Evolutionary conservation across 305 asterid genomes (phyloP).

Genomic region (Fraxinus paxiana): DNA sequence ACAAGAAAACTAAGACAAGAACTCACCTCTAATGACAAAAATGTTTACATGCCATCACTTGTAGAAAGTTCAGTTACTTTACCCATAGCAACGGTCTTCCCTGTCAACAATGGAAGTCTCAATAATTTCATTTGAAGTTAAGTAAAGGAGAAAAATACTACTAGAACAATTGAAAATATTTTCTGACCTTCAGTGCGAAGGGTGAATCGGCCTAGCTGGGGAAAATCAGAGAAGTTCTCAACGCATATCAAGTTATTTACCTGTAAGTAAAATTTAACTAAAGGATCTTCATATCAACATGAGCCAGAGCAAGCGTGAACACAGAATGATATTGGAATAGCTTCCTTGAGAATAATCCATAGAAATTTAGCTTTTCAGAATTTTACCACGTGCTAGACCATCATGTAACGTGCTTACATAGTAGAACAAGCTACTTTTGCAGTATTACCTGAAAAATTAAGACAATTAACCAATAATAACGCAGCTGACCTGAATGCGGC

Average conservation of each 20-base stretch:
- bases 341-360: neutral
- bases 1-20: neutral
- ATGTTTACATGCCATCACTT: conserved; percentile 31
- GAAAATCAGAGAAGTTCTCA: conserved; percentile 68
- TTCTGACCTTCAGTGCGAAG: conserved; percentile 86
- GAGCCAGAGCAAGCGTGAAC: neutral
- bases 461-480: neutral
- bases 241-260: conserved; percentile 68
- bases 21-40: conserved; percentile 34
- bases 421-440: neutral
- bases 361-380: neutral
- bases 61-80: conserved; percentile 53
- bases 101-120: conserved; percentile 32
- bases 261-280: conserved; percentile 36
- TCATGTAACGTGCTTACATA: neutral
- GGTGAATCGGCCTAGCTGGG: conserved; percentile 88
- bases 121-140: neutral
- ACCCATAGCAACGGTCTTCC: conserved; percentile 89
- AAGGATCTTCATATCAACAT: neutral
- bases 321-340: neutral
- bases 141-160: conserved; percentile 8
- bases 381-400: neutral
- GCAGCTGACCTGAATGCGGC: conserved; percentile 70
- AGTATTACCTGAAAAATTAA: neutral
- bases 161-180: neutral